A percentile compares a stretch with the other conserved stretches of the same genome.
These are phyloP conservation scores for Rhizopus sp. DNA, from an alignment of 371 early-diverging fungal genomes.

Conservation along the genomic window DNA sequence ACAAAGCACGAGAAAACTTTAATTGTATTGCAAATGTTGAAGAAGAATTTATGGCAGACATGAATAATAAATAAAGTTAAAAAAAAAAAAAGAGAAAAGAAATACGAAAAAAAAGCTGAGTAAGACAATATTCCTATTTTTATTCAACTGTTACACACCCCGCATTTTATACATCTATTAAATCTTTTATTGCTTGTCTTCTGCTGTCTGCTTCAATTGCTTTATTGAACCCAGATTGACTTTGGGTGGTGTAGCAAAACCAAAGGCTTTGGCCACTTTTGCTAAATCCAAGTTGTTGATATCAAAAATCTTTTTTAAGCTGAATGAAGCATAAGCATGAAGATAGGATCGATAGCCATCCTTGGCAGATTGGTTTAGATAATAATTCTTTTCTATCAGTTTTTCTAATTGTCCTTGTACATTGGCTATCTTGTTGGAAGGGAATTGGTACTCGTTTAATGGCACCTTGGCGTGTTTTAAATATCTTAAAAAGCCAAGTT, in stretches of 20 bases:
- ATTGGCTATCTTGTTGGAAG: slow-evolving; percentile 90
- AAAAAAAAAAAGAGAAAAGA: too few species aligned
- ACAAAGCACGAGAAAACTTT: slow-evolving; percentile 21
- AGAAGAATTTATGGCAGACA: neutral
- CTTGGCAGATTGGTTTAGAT: slow-evolving; percentile 89
- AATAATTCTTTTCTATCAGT: slow-evolving; percentile 94
- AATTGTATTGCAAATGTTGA: slow-evolving; percentile 17
- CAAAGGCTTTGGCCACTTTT: slow-evolving; percentile 92
- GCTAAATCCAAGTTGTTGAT: slow-evolving; percentile 85
- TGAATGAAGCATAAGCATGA: slow-evolving; percentile 93
- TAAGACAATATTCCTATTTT: too few species aligned
- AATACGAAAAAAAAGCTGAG: too few species aligned
- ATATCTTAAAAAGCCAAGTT: slow-evolving; percentile 94
- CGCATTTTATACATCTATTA: neutral
- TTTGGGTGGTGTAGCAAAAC: slow-evolving; percentile 90
- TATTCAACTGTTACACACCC: too few species aligned
- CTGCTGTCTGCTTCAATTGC: slow-evolving; percentile 14
- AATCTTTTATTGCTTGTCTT: neutral
- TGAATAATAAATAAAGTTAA: neutral
- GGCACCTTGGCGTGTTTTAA: slow-evolving; percentile 97
- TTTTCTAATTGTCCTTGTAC: slow-evolving; percentile 84
- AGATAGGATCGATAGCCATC: slow-evolving; percentile 94
- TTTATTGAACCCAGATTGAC: slow-evolving; percentile 74
- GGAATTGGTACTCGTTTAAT: slow-evolving; percentile 98
- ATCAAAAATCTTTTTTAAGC: slow-evolving; percentile 93